Percentiles rank a stretch among this genome's conserved stretches.
phyloP scores from a whole-genome alignment of 2,329 filamentous ascomycete genomes.

The Ceratocystis lukuohia region DNA sequence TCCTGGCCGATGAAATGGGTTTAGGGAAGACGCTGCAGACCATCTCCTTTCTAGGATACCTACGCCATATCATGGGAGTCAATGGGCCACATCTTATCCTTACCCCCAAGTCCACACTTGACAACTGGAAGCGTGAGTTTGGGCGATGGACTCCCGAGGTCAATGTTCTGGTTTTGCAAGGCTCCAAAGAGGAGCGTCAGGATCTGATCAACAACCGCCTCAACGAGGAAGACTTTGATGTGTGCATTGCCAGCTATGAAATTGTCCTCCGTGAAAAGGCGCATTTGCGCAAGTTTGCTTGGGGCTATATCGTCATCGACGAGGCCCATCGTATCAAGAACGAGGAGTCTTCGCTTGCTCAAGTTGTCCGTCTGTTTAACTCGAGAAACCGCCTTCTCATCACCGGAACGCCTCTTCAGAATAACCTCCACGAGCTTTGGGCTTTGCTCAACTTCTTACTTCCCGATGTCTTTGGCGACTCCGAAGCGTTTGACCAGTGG shows the following conservation, averaged over 20 bases:
- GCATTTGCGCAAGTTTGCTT: conserved; percentile 92
- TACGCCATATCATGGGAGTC: conserved; percentile 80
- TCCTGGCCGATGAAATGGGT: conserved; percentile 97
- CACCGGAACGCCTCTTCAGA: conserved; percentile 91
- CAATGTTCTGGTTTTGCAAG: conserved; percentile 84
- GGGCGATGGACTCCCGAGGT: conserved; percentile 89
- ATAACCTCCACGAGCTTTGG: conserved; percentile 97
- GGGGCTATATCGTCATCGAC: conserved; percentile 99
- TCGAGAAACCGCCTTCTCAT: conserved; percentile 91
- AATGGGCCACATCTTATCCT: conserved; percentile 81
- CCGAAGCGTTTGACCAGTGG: conserved; percentile 96
- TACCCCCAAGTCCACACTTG: conserved; percentile 91
- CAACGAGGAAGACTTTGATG: conserved; percentile 91
- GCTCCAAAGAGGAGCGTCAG: conserved; percentile 85
- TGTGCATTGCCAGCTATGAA: conserved; percentile 96
- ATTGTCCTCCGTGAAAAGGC: conserved; percentile 95
- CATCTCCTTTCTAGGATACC: conserved; percentile 88
- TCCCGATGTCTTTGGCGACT: conserved; percentile 95
- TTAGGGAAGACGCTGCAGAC: conserved; percentile 95
- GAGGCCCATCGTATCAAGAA: conserved; percentile 99
- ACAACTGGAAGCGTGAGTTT: conserved; percentile 98
- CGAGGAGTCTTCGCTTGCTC: conserved; percentile 89
- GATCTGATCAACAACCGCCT: conserved; percentile 79
- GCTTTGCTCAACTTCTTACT: conserved; percentile 91
- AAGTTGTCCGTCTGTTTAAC: conserved; percentile 92